Evolutionary conservation across 2,329 filamentous ascomycete species (phyloP).

Genomic region (Lachnellula willkommii): DNA sequence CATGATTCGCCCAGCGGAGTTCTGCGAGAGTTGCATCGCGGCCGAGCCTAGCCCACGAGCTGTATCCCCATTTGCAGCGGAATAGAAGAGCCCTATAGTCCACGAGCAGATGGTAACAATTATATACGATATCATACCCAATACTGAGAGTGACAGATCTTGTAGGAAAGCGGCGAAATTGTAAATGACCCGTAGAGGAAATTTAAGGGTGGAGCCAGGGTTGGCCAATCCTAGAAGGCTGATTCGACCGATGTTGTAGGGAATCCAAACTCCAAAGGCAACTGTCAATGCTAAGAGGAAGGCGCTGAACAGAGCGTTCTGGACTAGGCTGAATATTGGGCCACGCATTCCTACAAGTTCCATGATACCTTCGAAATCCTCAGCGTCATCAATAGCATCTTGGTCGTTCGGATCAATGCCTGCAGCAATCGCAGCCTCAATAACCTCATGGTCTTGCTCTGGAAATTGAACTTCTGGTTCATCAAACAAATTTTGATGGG

Average conservation of each 20-base stretch:
- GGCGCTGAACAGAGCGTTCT: constrained; percentile 92
- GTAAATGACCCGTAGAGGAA: constrained; percentile 68
- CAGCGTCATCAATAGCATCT: constrained; percentile 74
- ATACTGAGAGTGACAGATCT: constrained; percentile 63
- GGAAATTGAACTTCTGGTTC: constrained; percentile 27
- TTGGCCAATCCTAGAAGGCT: constrained; percentile 75
- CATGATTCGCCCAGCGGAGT: constrained; percentile 38
- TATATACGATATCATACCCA: constrained; percentile 48
- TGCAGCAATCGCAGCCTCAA: constrained; percentile 59
- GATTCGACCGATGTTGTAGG: constrained; percentile 86
- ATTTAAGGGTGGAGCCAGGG: constrained; percentile 62
- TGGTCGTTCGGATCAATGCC: constrained; percentile 71
- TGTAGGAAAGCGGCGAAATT: constrained; percentile 72
- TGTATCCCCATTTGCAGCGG: neutral
- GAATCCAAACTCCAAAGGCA: constrained; percentile 78
- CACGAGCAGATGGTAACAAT: constrained; percentile 17
- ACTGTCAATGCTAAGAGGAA: constrained; percentile 85
- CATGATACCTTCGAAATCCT: constrained; percentile 93
- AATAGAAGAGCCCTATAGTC: neutral
- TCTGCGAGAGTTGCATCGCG: constrained; percentile 22
- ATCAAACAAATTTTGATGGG: constrained; percentile 19
- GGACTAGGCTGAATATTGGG: constrained; percentile 79
- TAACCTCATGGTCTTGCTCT: constrained; percentile 51
- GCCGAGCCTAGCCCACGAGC: constrained; percentile 11
- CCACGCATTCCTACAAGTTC: constrained; percentile 96